phyloP scores from a whole-genome alignment of 2,329 filamentous ascomycete species.

The Sporothrix pseudoabietina region DNA sequence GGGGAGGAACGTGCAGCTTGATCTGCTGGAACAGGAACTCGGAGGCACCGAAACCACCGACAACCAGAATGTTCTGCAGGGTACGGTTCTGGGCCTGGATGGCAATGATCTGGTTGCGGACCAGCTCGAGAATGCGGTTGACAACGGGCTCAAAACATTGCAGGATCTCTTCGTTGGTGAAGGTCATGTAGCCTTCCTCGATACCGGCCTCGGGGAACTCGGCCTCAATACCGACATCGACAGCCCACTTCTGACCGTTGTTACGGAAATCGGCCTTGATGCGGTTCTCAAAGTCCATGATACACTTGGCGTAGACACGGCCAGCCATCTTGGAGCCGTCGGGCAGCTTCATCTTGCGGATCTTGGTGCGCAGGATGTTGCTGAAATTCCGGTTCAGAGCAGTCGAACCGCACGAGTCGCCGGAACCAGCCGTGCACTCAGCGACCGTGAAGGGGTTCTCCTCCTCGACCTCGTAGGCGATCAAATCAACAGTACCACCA shows the following conservation, averaged over 20 bases:
- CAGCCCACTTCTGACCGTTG: conserved; percentile 98
- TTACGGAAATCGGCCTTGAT: conserved; percentile 99
- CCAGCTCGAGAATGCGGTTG: conserved; percentile 92
- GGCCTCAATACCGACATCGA: conserved; percentile 97
- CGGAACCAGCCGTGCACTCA: conserved; percentile 94
- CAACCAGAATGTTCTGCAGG: conserved; percentile 93
- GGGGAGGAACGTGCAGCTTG: conserved; percentile 95
- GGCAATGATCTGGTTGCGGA: conserved; percentile 97
- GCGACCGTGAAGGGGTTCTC: conserved; percentile 96
- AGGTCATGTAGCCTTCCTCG: conserved; percentile 99
- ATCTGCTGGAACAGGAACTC: conserved; percentile 99
- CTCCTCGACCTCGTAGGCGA: conserved; percentile 97
- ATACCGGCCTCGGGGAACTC: conserved; percentile 98
- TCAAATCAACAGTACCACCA: conserved; percentile 97
- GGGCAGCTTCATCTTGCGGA: conserved; percentile 97
- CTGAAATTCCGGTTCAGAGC: conserved; percentile 97
- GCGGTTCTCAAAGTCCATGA: conserved; percentile 99
- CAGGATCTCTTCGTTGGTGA: conserved; percentile 97
- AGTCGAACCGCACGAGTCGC: conserved; percentile 97
- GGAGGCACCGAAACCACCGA: conserved; percentile 96
- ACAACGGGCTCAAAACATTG: conserved; percentile 99
- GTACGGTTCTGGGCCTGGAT: conserved; percentile 96
- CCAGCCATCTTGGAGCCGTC: conserved; percentile 97
- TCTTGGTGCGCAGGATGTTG: conserved; percentile 96
- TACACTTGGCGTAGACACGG: conserved; percentile 97